phyloP scores from a whole-genome alignment of 2,329 filamentous ascomycete species.

The Fonsecaea erecta region DNA sequence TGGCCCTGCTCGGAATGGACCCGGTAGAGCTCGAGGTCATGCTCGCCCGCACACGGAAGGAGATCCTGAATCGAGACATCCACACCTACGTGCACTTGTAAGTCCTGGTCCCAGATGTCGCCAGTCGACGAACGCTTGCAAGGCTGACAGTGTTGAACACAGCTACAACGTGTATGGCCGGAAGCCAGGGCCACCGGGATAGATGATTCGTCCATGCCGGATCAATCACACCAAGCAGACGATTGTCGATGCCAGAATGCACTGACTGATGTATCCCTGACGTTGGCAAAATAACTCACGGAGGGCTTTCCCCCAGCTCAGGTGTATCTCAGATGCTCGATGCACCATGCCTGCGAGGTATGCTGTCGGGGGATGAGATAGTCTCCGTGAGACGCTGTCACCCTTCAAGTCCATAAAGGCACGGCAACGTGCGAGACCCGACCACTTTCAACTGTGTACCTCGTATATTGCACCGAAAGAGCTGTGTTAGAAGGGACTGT shows the following conservation, averaged over 20 bases:
- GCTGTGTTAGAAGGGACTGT: neutral
- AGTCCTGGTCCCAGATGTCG: neutral
- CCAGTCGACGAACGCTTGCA: neutral
- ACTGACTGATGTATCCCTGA: neutral
- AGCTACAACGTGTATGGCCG: constrained; percentile 15
- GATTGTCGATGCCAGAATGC: neutral
- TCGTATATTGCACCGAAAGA: neutral
- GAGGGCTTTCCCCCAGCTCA: neutral
- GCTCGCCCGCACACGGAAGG: constrained; percentile 31
- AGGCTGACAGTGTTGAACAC: neutral
- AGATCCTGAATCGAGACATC: constrained; percentile 19
- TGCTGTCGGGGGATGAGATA: neutral
- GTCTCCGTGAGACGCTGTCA: neutral
- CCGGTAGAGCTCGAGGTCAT: constrained; percentile 27
- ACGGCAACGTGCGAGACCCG: neutral
- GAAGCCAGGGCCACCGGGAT: constrained; percentile 4
- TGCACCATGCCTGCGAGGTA: neutral
- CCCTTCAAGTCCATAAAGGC: neutral
- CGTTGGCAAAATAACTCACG: no score
- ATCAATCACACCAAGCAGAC: neutral
- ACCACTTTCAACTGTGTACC: neutral
- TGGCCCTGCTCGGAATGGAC: constrained; percentile 33
- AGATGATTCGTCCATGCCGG: neutral
- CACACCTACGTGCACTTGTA: constrained; percentile 28
- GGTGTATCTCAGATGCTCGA: neutral